Conservation (phyloP, 352 stramenopile species). For the Phytophthora fragariaefolia region DNA sequence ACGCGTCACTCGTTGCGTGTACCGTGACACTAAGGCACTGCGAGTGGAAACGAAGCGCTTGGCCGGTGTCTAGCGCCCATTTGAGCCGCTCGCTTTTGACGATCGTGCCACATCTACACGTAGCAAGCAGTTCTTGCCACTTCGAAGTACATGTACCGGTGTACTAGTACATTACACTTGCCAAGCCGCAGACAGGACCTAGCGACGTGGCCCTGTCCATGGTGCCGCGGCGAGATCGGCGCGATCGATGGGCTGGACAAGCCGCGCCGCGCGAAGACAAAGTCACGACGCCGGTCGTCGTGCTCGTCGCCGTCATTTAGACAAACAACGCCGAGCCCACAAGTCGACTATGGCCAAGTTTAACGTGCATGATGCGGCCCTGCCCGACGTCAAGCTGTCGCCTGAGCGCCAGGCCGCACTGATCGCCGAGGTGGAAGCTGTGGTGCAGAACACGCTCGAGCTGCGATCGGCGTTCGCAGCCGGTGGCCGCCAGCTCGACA, state of each 20-base stretch:
- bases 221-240: slow-evolving; percentile 25
- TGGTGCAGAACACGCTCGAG: slow-evolving; percentile 47
- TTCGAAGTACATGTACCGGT: too few relatives aligned
- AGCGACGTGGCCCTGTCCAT: slow-evolving; percentile 26
- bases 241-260: slow-evolving; percentile 29
- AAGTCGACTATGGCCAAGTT: slow-evolving; percentile 47
- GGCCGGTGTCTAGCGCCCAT: too few relatives aligned
- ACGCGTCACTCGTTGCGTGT: slow-evolving; percentile 4
- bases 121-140: too few relatives aligned
- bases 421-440: slow-evolving; percentile 34
- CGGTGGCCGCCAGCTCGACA: slow-evolving; percentile 41
- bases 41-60: background rate
- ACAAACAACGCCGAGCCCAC: slow-evolving; percentile 32
- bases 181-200: slow-evolving; percentile 20
- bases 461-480: slow-evolving; percentile 40
- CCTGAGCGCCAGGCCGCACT: slow-evolving; percentile 32
- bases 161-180: slow-evolving; percentile 11
- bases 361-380: slow-evolving; percentile 43
- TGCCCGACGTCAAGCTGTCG: slow-evolving; percentile 36
- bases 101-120: too few relatives aligned
- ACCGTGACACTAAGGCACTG: slow-evolving; percentile 9
- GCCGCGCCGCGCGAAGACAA: slow-evolving; percentile 7
- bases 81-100: too few relatives aligned
- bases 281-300: slow-evolving; percentile 17
- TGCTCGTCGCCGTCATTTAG: slow-evolving; percentile 33